phyloP scores from a whole-genome alignment of 2,329 filamentous ascomycete genomes.

The Paramyrothecium sp. region DNA sequence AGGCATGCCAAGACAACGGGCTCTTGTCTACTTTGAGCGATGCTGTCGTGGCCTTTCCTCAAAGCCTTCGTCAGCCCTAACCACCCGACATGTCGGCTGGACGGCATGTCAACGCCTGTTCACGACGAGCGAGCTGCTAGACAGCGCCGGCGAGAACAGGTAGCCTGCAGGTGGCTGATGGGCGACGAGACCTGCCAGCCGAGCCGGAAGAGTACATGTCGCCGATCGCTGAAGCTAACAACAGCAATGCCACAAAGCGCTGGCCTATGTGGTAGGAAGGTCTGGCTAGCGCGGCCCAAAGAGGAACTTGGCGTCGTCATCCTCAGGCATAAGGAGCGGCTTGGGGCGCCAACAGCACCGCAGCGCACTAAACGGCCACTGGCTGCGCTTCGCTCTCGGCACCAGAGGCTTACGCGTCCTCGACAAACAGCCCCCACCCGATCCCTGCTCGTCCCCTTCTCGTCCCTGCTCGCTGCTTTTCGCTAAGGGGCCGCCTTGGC shows the following conservation, averaged over 20 bases:
- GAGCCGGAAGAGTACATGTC: background rate
- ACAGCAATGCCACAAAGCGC: background rate
- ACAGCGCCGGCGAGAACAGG: background rate
- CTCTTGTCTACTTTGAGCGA: background rate
- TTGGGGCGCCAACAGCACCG: background rate
- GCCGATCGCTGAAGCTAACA: background rate
- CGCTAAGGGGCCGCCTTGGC: background rate
- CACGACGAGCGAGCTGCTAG: background rate
- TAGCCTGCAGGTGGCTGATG: background rate
- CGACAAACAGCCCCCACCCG: background rate
- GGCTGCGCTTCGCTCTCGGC: background rate
- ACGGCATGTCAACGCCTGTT: background rate
- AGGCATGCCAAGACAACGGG: background rate
- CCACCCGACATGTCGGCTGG: background rate
- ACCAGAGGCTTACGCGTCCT: background rate
- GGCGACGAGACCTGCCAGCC: too few relatives aligned
- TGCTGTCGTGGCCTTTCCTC: background rate
- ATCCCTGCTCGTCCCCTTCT: background rate
- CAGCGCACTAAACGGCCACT: background rate
- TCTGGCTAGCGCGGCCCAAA: background rate
- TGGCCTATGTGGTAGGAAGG: background rate
- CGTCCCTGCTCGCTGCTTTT: background rate
- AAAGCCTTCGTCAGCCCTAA: background rate
- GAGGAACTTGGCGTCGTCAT: slow-evolving; percentile 9
- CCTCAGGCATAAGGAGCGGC: background rate